phyloP scores from a whole-genome alignment of 768 basidiomycete species.

The Butyriboletus loyo region DNA sequence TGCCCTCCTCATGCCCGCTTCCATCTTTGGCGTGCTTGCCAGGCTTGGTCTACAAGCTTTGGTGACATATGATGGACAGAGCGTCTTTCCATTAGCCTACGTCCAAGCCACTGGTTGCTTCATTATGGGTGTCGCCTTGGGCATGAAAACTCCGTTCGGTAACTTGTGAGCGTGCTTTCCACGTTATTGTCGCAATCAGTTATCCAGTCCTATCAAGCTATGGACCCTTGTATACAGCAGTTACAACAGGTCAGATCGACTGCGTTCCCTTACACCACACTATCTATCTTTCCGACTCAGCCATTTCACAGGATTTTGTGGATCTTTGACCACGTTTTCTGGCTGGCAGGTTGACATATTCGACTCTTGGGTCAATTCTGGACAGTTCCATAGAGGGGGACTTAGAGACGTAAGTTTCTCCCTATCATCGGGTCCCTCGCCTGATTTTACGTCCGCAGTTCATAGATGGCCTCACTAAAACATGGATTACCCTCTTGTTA shows the following conservation, averaged over 20 bases:
- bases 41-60: constrained; percentile 78
- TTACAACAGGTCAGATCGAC: constrained; percentile 68
- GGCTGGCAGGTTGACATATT: constrained; percentile 92
- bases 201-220: constrained; percentile 50
- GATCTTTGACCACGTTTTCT: constrained; percentile 95
- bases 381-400: constrained; percentile 52
- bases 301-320: constrained; percentile 72
- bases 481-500: constrained; percentile 73
- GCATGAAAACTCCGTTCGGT: constrained; percentile 68
- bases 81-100: constrained; percentile 82
- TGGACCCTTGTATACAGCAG: constrained; percentile 80
- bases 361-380: constrained; percentile 74
- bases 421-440: not conserved
- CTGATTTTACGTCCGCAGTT: constrained; percentile 47
- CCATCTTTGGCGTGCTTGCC: constrained; percentile 83
- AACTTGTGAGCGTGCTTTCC: constrained; percentile 55
- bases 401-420: constrained; percentile 62
- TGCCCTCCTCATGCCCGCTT: constrained; percentile 71
- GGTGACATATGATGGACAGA: constrained; percentile 65
- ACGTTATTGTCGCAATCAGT: constrained; percentile 2
- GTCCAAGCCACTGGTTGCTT: constrained; percentile 86
- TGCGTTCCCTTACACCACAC: not conserved
- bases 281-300: not conserved
- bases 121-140: constrained; percentile 81
- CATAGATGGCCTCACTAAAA: constrained; percentile 81